Evolutionary conservation across 306 rosid species (phyloP), one percentile per base, ranked within the genome.

Genomic region (Cicer pinnatifidum): DNA sequence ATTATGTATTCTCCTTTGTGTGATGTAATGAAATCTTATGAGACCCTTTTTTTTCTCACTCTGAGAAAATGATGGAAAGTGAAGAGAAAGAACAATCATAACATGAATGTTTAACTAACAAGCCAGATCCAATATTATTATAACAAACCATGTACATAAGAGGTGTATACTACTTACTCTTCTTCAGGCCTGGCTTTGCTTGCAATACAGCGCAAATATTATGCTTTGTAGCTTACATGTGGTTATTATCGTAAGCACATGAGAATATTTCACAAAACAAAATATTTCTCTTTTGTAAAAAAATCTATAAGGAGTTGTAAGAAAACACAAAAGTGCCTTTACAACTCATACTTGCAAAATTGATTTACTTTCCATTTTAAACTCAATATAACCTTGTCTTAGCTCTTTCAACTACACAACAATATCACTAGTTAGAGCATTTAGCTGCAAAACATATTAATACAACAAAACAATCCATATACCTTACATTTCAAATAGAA

Each of bases 181-280:
- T 94, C 85, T 94, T 94, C 78, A 94, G 85, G 71, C 28, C 33
- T 58, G 99, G 99, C 76, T 94, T 94, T 45, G 96, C 93, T 68
- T 67, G 82, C 85, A 94, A 86, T 72, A 91, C 86, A 78, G 96
- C 88, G 90, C 64, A 94, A 68, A 51, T 80, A 64, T 19, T 94
- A 93, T 70, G 89, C 99, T 95, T 96, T 16, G 82, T 80, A 71
- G 99, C 99, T 88, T 52, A 82, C 93, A 97, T 94, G 88, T 46
- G 73, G 80, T 67, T 56, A 78, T 67, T 15, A 79, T 68, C 47
- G n/a, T 44, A 78, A 38, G 63, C 39, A 56, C 52, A 66, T 40
- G 58, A 46, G 40, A 38, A 67, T 35, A 56, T 78, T 43, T 60
- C 44, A 41, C 28, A 46, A 52, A 61, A 28, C 69, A 20, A 15